Evolutionary conservation across 768 basidiomycete species (phyloP), one percentile per base, ranked within the genome.

Genomic region (Tubosaeta brunneosetosa): DNA sequence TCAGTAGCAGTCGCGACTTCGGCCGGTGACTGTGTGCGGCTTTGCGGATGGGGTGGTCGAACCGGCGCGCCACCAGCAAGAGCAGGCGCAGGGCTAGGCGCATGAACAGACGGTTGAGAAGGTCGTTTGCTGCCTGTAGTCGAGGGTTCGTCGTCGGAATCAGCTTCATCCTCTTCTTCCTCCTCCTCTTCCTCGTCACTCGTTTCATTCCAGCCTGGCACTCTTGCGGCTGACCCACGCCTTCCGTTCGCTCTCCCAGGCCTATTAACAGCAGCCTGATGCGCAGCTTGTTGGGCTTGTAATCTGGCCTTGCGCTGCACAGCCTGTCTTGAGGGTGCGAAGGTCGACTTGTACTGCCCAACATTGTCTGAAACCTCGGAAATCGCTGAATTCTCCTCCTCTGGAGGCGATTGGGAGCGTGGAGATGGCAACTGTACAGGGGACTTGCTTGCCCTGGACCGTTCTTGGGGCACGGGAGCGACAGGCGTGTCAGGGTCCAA

Each of bases 121-220:
- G 73, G 61, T 5, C 68, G 71, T 40, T 73, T 77, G 50, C 62
- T 64, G 44, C 63, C 61, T 6, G 61, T 49, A 1, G 56, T 52
- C 12, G 71, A 69, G 11, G 76, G 76, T 33, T 73, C 74, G 0
- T 55, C 73, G 56, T 86, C 85, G 4, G 84, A 86, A 62, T 87
- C 84, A 6, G 75, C 84, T 8, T 88, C 76, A 13, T 85, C 88
- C 0, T 93, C 89, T 6, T 85, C 81, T 3, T 94, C 90, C 4
- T 91, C 70, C 40, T 92, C 90, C 50, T 91, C 88, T 64, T 89
- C 71, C 6, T 89, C 88, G 25, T 90, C 88, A 51, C 87, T 88
- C 61, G 86, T 89, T 61, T 85, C 86, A 38, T 73, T 77, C 80
- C 83, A 83, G 14, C 74, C 75, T 6, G 70, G 67, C 11, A 55